These are phyloP conservation scores for Tephrocybe rancida DNA, from an alignment of 768 basidiomycete species.

Conservation along the genomic window DNA sequence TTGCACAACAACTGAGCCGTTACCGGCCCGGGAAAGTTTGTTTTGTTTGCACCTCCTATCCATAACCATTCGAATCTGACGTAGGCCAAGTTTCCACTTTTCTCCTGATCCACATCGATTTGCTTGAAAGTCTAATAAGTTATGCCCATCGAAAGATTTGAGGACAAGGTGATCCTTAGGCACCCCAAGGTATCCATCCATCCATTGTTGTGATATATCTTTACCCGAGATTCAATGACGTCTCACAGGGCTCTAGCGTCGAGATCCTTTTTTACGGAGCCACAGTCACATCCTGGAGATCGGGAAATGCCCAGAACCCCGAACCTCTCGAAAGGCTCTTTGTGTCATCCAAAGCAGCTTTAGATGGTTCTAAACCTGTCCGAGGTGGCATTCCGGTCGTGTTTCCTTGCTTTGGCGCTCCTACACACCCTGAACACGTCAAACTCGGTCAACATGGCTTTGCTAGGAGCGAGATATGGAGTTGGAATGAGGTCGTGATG, in stretches of 20 bases:
- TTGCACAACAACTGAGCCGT: too few relatives aligned
- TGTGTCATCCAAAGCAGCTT: slow-evolving; percentile 73
- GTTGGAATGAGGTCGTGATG: slow-evolving; percentile 59
- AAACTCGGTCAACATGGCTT: slow-evolving; percentile 89
- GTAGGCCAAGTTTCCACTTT: background rate
- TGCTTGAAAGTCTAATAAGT: background rate
- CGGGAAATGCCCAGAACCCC: slow-evolving; percentile 35
- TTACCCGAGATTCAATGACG: background rate
- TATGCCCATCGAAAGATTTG: slow-evolving; percentile 60
- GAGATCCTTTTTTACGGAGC: slow-evolving; percentile 82
- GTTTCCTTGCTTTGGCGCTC: slow-evolving; percentile 90
- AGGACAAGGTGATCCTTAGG: slow-evolving; percentile 48
- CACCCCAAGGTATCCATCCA: slow-evolving; percentile 59
- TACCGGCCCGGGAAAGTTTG: background rate
- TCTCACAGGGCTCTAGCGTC: slow-evolving; percentile 59
- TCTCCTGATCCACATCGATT: background rate
- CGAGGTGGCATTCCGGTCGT: slow-evolving; percentile 62
- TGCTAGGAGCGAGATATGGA: slow-evolving; percentile 80
- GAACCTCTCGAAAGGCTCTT: slow-evolving; percentile 72
- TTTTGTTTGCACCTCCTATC: too few relatives aligned
- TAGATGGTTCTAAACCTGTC: slow-evolving; percentile 81
- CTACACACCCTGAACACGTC: slow-evolving; percentile 70
- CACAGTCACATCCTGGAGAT: slow-evolving; percentile 86
- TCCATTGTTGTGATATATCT: background rate
- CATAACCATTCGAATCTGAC: too few relatives aligned